phyloP scores from a whole-genome alignment of 495 filamentous ascomycete species.

The Hyaloscypha finlandica region DNA sequence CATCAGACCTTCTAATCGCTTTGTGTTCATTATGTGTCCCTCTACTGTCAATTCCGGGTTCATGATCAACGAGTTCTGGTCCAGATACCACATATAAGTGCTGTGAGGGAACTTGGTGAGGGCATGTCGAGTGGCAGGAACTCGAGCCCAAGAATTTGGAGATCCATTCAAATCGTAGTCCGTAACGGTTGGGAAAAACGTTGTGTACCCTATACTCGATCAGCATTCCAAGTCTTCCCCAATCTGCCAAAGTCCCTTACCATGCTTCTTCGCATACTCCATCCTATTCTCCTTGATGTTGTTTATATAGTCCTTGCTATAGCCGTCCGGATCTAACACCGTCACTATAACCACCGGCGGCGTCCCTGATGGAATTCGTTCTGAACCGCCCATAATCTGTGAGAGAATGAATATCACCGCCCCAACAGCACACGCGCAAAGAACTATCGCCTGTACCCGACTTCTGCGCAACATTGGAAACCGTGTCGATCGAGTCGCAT shows the following conservation, averaged over 20 bases:
- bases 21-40: conserved; percentile 66
- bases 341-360: conserved; percentile 87
- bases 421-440: conserved; percentile 57
- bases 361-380: conserved; percentile 62
- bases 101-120: conserved; percentile 74
- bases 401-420: conserved; percentile 65
- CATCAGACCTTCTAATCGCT: conserved; percentile 76
- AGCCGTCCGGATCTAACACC: conserved; percentile 64
- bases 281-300: conserved; percentile 79
- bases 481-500: conserved; percentile 57
- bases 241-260: conserved; percentile 51
- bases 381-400: conserved; percentile 47
- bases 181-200: conserved; percentile 72
- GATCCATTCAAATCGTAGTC: conserved; percentile 75
- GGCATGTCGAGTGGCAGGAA: conserved; percentile 89
- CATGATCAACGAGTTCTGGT: conserved; percentile 85
- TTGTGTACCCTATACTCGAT: conserved; percentile 69
- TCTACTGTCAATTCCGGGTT: conserved; percentile 72
- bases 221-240: background rate
- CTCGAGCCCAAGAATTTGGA: conserved; percentile 72
- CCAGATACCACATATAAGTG: conserved; percentile 83
- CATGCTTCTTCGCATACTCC: conserved; percentile 86
- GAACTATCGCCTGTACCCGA: conserved; percentile 57
- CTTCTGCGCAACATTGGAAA: conserved; percentile 63
- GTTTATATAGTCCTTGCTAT: conserved; percentile 63